These are phyloP conservation scores for Colletotrichum abscissum DNA, from an alignment of 2,329 filamentous ascomycete genomes.

Conservation along the genomic window DNA sequence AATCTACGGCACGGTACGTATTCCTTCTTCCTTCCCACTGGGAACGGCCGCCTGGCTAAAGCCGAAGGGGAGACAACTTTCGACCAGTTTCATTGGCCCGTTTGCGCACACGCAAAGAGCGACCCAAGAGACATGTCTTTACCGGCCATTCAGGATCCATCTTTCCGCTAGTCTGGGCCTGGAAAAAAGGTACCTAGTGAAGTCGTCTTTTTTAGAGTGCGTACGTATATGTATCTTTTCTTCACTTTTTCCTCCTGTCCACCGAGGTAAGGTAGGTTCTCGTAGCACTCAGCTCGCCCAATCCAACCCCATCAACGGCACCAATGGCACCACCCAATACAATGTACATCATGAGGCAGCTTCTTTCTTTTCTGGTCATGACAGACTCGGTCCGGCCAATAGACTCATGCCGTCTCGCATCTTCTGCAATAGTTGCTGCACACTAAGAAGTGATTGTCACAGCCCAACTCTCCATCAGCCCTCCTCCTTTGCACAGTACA, in stretches of 20 bases:
- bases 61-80: slow-evolving; percentile 13
- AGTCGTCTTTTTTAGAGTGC: background rate
- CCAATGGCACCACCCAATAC: slow-evolving; percentile 4
- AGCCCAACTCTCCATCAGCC: background rate
- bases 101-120: slow-evolving; percentile 27
- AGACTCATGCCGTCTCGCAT: background rate
- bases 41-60: slow-evolving; percentile 9
- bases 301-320: slow-evolving; percentile 4
- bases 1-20: background rate
- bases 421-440: slow-evolving; percentile 5
- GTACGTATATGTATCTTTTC: background rate
- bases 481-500: background rate
- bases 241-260: background rate
- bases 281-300: background rate
- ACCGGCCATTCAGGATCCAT: background rate
- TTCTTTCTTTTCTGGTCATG: background rate
- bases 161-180: background rate
- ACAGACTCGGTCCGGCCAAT: slow-evolving; percentile 8
- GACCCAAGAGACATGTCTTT: background rate
- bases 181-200: background rate
- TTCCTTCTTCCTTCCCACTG: background rate
- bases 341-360: slow-evolving; percentile 1
- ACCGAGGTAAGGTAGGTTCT: background rate
- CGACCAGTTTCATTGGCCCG: slow-evolving; percentile 11
- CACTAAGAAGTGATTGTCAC: background rate